Percentiles rank a stretch among this genome's conserved stretches.
These are phyloP conservation scores for Aspergillus texensis DNA, from an alignment of 2,329 filamentous ascomycete species.

Conservation along the genomic window DNA sequence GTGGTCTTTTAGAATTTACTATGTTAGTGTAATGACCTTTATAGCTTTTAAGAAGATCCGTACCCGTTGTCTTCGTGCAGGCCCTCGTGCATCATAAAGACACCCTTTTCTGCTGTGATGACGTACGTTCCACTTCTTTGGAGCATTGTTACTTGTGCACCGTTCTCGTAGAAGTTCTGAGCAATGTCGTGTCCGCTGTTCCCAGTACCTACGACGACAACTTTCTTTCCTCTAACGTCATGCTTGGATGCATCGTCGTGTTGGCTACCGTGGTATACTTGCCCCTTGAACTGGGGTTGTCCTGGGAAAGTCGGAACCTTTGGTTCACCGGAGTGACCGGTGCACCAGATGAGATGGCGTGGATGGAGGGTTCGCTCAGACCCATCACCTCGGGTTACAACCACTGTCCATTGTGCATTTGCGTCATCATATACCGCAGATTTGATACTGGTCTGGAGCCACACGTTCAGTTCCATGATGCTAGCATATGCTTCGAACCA, in stretches of 20 bases:
- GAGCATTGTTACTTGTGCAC: slow-evolving; percentile 56
- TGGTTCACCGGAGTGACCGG: slow-evolving; percentile 49
- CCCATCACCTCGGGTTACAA: slow-evolving; percentile 28
- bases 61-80: slow-evolving; percentile 50
- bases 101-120: slow-evolving; percentile 48
- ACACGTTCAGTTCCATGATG: slow-evolving; percentile 54
- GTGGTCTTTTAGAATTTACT: slow-evolving; percentile 35
- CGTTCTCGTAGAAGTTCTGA: slow-evolving; percentile 53
- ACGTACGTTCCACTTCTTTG: slow-evolving; percentile 57
- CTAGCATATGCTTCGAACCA: slow-evolving; percentile 54
- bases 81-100: slow-evolving; percentile 49
- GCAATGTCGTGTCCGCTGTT: slow-evolving; percentile 56
- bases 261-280: slow-evolving; percentile 47
- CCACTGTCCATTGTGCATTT: slow-evolving; percentile 43
- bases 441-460: slow-evolving; percentile 44
- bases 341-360: slow-evolving; percentile 53
- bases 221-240: slow-evolving; percentile 46
- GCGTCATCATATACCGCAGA: slow-evolving; percentile 44
- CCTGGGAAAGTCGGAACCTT: slow-evolving; percentile 45
- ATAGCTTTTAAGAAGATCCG: background rate
- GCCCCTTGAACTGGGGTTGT: slow-evolving; percentile 46
- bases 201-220: slow-evolving; percentile 53
- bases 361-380: slow-evolving; percentile 37
- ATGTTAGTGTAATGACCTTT: background rate
- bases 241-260: slow-evolving; percentile 46